These are phyloP conservation scores for Lactifluus hygrophoroides DNA, from an alignment of 768 basidiomycete genomes.

Conservation along the genomic window DNA sequence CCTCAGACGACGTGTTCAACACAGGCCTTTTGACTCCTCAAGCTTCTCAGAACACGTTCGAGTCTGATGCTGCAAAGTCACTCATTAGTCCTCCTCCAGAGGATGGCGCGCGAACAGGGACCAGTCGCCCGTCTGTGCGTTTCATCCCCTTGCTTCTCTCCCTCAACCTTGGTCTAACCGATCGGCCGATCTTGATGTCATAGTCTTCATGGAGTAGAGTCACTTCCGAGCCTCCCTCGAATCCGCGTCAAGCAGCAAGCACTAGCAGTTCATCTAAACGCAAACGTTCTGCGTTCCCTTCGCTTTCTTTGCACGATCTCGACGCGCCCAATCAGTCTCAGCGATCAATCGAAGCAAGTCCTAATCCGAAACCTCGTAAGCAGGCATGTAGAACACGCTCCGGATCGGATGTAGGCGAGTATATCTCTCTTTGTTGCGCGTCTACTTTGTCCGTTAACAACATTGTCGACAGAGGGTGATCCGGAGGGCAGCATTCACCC, in stretches of 20 bases:
- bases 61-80: conserved; percentile 16
- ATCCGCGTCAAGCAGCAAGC: neutral
- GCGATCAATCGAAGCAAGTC: conserved; percentile 35
- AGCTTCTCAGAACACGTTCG: conserved; percentile 7
- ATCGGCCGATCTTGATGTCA: neutral
- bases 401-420: conserved; percentile 3
- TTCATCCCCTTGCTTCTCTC: conserved; percentile 2
- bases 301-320: conserved; percentile 6
- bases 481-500: neutral
- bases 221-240: conserved; percentile 18
- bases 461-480: neutral
- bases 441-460: neutral
- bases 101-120: neutral
- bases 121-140: conserved; percentile 9
- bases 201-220: conserved; percentile 20
- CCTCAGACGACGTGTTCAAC: conserved; percentile 3
- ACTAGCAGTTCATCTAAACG: conserved; percentile 28
- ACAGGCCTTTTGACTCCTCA: conserved; percentile 17
- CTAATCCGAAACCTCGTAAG: conserved; percentile 58
- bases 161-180: conserved; percentile 4
- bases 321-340: conserved; percentile 15
- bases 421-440: neutral
- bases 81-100: conserved; percentile 21
- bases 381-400: conserved; percentile 19
- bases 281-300: conserved; percentile 29